These are phyloP conservation scores for Chlorella sp. DNA, from an alignment of 139 green algal genomes.

Conservation along the genomic window DNA sequence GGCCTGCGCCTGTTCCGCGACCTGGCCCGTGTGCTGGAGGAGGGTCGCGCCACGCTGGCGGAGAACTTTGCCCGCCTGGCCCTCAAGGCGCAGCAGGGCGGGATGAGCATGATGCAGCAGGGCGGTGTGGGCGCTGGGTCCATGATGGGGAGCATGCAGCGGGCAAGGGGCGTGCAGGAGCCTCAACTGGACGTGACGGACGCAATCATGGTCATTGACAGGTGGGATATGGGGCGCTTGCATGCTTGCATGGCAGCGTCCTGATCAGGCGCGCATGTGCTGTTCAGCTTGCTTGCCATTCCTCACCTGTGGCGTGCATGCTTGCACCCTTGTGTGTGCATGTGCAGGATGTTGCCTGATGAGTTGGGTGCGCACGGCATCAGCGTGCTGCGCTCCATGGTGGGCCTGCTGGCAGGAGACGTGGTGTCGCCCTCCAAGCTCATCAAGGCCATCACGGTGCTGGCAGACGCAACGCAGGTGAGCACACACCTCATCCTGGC, in stretches of 20 bases:
- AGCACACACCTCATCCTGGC: no score
- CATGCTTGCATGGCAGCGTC: no score
- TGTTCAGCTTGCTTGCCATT: no score
- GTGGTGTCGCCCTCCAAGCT: background rate
- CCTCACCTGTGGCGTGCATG: background rate
- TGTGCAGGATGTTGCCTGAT: background rate
- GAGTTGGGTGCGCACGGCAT: background rate
- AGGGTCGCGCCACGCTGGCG: background rate
- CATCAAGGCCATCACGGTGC: background rate
- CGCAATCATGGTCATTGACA: background rate
- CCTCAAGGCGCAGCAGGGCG: background rate
- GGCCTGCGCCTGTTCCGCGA: background rate
- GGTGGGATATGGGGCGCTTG: no score
- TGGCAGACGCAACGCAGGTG: background rate
- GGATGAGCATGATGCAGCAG: no score
- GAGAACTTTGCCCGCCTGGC: slow-evolving; percentile 3
- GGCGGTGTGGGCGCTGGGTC: no score
- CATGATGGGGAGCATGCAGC: no score
- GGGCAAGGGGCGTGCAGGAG: background rate
- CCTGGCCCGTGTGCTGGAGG: background rate
- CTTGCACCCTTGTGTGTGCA: no score
- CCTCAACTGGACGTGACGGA: background rate
- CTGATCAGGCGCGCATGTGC: no score
- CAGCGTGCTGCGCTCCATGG: background rate
- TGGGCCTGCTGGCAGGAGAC: background rate